Conservation (phyloP, 2,329 filamentous ascomycete genomes). For the Alternaria rosae region DNA sequence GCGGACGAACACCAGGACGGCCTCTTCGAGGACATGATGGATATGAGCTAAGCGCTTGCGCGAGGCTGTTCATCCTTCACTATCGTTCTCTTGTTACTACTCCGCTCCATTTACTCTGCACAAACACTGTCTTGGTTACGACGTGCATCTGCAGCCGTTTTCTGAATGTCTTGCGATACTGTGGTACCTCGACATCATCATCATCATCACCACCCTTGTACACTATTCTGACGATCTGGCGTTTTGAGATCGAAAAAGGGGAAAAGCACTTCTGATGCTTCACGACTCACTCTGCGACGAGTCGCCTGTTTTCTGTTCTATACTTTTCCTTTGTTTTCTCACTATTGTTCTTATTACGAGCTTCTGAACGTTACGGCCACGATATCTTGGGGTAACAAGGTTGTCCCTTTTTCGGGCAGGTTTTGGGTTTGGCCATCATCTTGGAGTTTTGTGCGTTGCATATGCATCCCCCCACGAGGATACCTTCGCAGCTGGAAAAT, state of each 20-base stretch:
- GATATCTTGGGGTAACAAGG: conserved; percentile 11
- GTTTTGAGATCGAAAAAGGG: conserved; percentile 20
- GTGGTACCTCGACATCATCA: conserved; percentile 11
- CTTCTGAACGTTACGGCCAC: conserved; percentile 22
- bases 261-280: conserved; percentile 24
- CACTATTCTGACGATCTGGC: conserved; percentile 13
- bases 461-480: conserved; percentile 37
- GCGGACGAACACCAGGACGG: conserved; percentile 51
- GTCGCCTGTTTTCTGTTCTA: conserved; percentile 11
- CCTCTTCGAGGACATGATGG: conserved; percentile 66
- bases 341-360: conserved; percentile 15
- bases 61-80: background rate
- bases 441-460: conserved; percentile 34
- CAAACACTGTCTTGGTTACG: conserved; percentile 13
- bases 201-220: conserved; percentile 18
- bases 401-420: conserved; percentile 8
- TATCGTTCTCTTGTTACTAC: background rate
- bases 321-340: conserved; percentile 19
- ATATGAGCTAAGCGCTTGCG: conserved; percentile 49
- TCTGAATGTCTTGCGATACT: conserved; percentile 16
- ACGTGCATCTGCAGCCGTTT: conserved; percentile 20
- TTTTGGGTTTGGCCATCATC: conserved; percentile 8
- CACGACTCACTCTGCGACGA: conserved; percentile 9
- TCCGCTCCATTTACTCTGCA: background rate
- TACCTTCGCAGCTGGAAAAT: conserved; percentile 39